Conservation (phyloP, 768 basidiomycete species). For the Artomyces pyxidatus region DNA sequence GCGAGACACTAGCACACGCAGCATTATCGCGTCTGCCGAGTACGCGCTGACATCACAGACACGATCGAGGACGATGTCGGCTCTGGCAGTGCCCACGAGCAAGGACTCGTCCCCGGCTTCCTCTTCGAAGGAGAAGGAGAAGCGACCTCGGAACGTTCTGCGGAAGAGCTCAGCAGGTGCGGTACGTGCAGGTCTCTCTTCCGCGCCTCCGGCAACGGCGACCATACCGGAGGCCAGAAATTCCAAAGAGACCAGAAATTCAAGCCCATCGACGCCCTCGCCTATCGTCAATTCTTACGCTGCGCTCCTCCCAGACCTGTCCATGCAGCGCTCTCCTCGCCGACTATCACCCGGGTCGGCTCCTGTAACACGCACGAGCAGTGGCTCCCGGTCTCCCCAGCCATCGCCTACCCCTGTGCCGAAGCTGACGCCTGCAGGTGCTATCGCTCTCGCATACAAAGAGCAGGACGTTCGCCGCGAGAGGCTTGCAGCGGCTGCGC, state of each 20-base stretch:
- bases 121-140: not conserved
- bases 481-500: slow-evolving; percentile 9
- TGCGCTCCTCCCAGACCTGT: not conserved
- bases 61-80: not conserved
- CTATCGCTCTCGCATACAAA: slow-evolving; percentile 14
- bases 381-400: not conserved
- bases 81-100: not conserved
- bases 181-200: not conserved
- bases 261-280: not conserved
- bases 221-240: not conserved
- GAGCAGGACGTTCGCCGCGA: slow-evolving; percentile 14
- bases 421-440: slow-evolving; percentile 16
- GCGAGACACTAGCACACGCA: not conserved
- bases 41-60: too few species aligned
- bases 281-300: not conserved
- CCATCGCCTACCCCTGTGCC: slow-evolving; percentile 1
- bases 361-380: not conserved
- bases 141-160: not conserved
- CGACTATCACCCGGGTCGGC: not conserved
- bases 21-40: not conserved
- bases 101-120: not conserved
- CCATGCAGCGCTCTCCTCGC: too few species aligned
- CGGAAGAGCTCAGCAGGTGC: not conserved
- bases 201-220: not conserved
- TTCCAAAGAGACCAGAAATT: not conserved